These are phyloP conservation scores for Hypsizygus marmoreus DNA, from an alignment of 768 basidiomycete species.

Conservation along the genomic window DNA sequence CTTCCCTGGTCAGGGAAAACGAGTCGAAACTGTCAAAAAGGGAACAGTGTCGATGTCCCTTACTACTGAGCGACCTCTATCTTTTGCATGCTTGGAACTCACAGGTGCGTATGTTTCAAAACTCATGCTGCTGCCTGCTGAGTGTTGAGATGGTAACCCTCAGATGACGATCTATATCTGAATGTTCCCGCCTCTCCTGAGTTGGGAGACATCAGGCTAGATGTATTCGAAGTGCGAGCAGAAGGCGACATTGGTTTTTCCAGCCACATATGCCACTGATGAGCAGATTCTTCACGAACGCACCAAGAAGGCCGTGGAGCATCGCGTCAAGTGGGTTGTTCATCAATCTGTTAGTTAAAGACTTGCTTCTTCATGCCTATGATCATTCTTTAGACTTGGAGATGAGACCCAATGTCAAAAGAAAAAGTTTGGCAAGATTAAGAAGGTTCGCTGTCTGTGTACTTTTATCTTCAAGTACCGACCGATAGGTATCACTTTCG, in stretches of 20 bases:
- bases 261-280: conserved; percentile 7
- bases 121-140: too few relatives aligned
- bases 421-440: conserved; percentile 6
- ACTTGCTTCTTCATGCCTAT: not conserved
- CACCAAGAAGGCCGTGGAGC: conserved; percentile 8
- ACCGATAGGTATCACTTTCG: conserved; percentile 7
- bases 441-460: conserved; percentile 4
- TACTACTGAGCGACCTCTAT: conserved; percentile 5
- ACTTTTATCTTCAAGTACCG: conserved; percentile 11
- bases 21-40: too few relatives aligned
- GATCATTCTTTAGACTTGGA: not conserved
- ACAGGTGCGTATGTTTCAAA: not conserved
- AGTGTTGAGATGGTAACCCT: not conserved
- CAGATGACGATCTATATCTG: conserved; percentile 9
- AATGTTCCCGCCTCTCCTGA: conserved; percentile 2
- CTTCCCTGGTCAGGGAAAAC: too few relatives aligned
- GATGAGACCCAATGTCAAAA: conserved; percentile 4
- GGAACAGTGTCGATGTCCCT: not conserved
- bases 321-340: conserved; percentile 7
- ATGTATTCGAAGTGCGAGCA: conserved; percentile 8
- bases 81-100: conserved; percentile 5
- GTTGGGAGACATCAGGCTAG: conserved; percentile 9
- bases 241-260: not conserved
- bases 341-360: too few relatives aligned
- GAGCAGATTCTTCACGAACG: conserved; percentile 10